phyloP scores from a whole-genome alignment of 2,329 filamentous ascomycete species.

The Colletotrichum plurivorum region DNA sequence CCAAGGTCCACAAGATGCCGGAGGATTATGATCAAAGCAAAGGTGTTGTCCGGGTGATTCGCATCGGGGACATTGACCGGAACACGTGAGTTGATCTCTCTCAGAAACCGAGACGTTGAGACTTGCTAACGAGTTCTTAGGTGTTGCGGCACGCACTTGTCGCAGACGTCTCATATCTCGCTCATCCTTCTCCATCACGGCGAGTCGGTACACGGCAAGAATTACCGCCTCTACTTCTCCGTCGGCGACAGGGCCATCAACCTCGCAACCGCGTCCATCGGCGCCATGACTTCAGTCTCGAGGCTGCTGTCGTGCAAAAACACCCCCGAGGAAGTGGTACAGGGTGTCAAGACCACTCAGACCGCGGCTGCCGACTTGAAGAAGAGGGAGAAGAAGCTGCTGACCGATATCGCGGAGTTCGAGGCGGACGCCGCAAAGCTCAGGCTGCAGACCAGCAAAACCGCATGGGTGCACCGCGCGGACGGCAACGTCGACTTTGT shows the following conservation, averaged over 20 bases:
- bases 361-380: constrained; percentile 43
- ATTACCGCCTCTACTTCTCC: constrained; percentile 49
- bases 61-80: constrained; percentile 48
- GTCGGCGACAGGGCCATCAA: constrained; percentile 47
- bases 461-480: constrained; percentile 44
- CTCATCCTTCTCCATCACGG: constrained; percentile 48
- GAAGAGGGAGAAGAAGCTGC: constrained; percentile 46
- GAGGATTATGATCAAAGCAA: constrained; percentile 49
- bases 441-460: constrained; percentile 39
- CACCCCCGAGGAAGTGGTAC: constrained; percentile 43
- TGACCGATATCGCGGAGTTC: constrained; percentile 47
- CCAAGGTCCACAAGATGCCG: constrained; percentile 44
- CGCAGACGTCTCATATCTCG: constrained; percentile 49
- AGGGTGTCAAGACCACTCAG: constrained; percentile 35
- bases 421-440: constrained; percentile 45
- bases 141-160: constrained; percentile 50
- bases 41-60: constrained; percentile 48
- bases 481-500: constrained; percentile 48
- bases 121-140: constrained; percentile 24
- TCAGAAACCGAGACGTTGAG: neutral
- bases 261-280: constrained; percentile 43
- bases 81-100: constrained; percentile 45
- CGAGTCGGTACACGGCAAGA: constrained; percentile 49
- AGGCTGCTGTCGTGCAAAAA: constrained; percentile 46
- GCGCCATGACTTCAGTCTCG: constrained; percentile 44